These are phyloP conservation scores for Russula sp. DNA, from an alignment of 768 basidiomycete species.

Conservation along the genomic window DNA sequence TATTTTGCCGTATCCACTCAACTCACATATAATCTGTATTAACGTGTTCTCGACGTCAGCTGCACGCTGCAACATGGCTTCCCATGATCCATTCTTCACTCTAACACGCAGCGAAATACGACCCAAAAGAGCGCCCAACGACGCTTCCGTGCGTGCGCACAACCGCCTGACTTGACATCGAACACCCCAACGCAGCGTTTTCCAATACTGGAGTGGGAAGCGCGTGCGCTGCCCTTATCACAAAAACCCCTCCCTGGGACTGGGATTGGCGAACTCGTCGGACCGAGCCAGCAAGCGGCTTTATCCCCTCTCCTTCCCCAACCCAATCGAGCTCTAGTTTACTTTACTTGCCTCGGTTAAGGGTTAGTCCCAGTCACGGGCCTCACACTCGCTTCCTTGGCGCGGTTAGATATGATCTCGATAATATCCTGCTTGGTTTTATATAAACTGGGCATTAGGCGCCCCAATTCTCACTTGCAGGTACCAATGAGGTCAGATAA, in stretches of 20 bases:
- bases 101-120: neutral
- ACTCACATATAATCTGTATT: neutral
- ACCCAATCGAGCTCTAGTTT: constrained; percentile 11
- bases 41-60: constrained; percentile 17
- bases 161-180: constrained; percentile 14
- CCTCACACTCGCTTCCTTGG: constrained; percentile 1
- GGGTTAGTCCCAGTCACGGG: constrained; percentile 19
- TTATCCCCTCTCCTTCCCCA: neutral
- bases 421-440: neutral
- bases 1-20: neutral
- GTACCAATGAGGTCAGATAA: constrained; percentile 20
- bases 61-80: neutral
- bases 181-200: constrained; percentile 5
- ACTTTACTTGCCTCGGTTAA: constrained; percentile 12
- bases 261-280: neutral
- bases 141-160: constrained; percentile 16
- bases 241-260: neutral
- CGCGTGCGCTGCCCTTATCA: constrained; percentile 1
- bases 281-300: constrained; percentile 1
- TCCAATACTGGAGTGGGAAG: neutral
- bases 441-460: neutral
- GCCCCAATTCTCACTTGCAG: constrained; percentile 5
- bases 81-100: neutral
- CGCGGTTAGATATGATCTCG: constrained; percentile 19
- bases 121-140: neutral